phyloP scores from a whole-genome alignment of 2,329 filamentous ascomycete species.

The Bimuria novae-zelandiae region DNA sequence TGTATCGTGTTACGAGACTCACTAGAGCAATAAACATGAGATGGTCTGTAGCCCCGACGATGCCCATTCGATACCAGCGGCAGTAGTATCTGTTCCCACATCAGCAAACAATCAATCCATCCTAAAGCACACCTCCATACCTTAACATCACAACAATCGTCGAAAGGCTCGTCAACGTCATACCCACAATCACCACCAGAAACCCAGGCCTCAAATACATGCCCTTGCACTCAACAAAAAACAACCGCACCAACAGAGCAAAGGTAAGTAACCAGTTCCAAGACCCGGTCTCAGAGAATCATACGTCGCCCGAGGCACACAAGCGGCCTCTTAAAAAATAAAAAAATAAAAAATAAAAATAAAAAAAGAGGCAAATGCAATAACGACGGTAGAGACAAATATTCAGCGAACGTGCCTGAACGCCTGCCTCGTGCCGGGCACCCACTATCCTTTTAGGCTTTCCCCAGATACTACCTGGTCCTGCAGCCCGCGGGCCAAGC shows the following conservation, averaged over 20 bases:
- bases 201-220: conserved; percentile 41
- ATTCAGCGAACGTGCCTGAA: conserved; percentile 4
- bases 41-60: conserved; percentile 38
- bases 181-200: conserved; percentile 41
- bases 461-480: conserved; percentile 18
- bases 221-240: too few species aligned
- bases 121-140: conserved; percentile 30
- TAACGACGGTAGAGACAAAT: too few species aligned
- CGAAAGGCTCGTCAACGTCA: conserved; percentile 42
- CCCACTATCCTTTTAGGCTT: conserved; percentile 27
- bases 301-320: neutral
- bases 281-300: conserved; percentile 9
- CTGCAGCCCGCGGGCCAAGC: too few species aligned
- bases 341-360: neutral
- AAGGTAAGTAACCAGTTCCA: neutral
- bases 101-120: conserved; percentile 7
- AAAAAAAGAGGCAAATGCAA: too few species aligned
- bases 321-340: neutral
- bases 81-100: conserved; percentile 37
- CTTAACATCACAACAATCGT: conserved; percentile 38
- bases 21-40: conserved; percentile 42
- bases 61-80: conserved; percentile 39
- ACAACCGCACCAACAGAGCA: too few species aligned
- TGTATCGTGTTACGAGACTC: conserved; percentile 6
- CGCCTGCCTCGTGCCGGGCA: conserved; percentile 14